Evolutionary conservation across 2,329 filamentous ascomycete species (phyloP).

Genomic region (Cucurbitaria berberidis): DNA sequence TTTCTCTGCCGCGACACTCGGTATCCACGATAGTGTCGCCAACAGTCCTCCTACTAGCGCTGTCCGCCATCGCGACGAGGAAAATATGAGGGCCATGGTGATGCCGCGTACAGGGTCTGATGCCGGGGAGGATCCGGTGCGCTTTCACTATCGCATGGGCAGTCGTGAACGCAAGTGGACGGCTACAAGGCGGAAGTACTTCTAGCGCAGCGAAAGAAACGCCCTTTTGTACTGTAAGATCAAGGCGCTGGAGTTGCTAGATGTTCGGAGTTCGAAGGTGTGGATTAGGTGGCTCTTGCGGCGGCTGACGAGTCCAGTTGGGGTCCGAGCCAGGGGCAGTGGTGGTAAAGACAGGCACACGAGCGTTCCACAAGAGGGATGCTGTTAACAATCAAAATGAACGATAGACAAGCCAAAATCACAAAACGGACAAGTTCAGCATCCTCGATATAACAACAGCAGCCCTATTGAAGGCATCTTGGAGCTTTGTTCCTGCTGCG

Average conservation of each 20-base stretch:
- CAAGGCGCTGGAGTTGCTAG: slow-evolving; percentile 11
- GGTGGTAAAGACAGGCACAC: slow-evolving; percentile 8
- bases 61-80: slow-evolving; percentile 40
- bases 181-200: slow-evolving; percentile 1
- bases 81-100: slow-evolving; percentile 34
- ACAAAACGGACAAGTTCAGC: background rate
- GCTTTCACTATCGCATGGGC: slow-evolving; percentile 46
- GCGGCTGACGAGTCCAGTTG: slow-evolving; percentile 35
- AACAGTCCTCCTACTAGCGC: slow-evolving; percentile 41
- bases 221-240: background rate
- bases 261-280: slow-evolving; percentile 20
- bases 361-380: slow-evolving; percentile 10
- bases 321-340: slow-evolving; percentile 10
- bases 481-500: slow-evolving; percentile 14
- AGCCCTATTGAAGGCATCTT: slow-evolving; percentile 14
- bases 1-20: slow-evolving; percentile 52
- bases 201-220: background rate
- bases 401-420: background rate
- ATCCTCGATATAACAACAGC: background rate
- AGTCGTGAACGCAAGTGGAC: background rate
- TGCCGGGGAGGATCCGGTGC: slow-evolving; percentile 27
- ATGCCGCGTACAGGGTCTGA: slow-evolving; percentile 19
- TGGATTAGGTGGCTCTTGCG: slow-evolving; percentile 37
- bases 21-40: slow-evolving; percentile 41
- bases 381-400: background rate